These are phyloP conservation scores for Arthroderma sp. DNA, from an alignment of 2,329 filamentous ascomycete genomes.

Conservation along the genomic window DNA sequence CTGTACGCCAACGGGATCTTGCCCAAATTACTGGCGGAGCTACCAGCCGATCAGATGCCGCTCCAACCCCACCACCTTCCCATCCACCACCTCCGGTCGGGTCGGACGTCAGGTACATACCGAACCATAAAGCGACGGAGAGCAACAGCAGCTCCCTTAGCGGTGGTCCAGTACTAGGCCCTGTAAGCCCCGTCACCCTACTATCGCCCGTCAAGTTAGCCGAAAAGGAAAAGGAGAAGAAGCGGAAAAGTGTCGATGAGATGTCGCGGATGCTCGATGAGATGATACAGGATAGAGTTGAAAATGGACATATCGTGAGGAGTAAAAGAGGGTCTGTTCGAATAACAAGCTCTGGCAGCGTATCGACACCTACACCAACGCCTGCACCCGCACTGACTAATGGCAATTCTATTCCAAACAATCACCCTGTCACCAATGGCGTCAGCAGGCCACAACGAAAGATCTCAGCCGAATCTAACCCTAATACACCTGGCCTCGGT, in stretches of 20 bases:
- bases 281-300: conserved; percentile 85
- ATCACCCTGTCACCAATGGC: no score
- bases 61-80: conserved; percentile 14
- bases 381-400: conserved; percentile 5
- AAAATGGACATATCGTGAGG: conserved; percentile 58
- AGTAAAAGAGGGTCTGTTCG: conserved; percentile 54
- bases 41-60: conserved; percentile 18
- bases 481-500: no score
- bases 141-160: conserved; percentile 19
- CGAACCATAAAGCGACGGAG: conserved; percentile 18
- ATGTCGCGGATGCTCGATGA: conserved; percentile 89
- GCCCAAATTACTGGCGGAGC: conserved; percentile 45
- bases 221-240: conserved; percentile 34
- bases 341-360: conserved; percentile 36
- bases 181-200: conserved; percentile 18
- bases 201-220: conserved; percentile 13
- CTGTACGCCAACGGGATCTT: conserved; percentile 71
- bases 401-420: no score
- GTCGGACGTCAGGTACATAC: conserved; percentile 3
- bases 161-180: conserved; percentile 13
- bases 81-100: conserved; percentile 1
- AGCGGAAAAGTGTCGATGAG: conserved; percentile 65
- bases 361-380: conserved; percentile 19
- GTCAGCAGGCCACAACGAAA: no score
- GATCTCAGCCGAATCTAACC: no score